Base-by-base conservation (phyloP, 179 eudicot genomes). In the Spinacia oleracea region DNA sequence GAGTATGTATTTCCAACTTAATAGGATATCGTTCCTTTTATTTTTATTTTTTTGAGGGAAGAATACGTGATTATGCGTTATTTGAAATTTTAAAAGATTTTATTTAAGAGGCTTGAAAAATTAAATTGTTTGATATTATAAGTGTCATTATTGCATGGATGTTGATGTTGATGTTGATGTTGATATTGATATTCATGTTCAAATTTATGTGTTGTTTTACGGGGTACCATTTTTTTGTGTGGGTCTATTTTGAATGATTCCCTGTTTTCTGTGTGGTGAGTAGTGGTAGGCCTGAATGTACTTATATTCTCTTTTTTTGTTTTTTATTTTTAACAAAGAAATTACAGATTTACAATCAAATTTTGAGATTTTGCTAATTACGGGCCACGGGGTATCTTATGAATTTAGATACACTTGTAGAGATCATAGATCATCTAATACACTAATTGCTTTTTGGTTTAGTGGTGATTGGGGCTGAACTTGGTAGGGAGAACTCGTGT, bases 111-210 rank as follows among this genome's bases (percentile, higher is more conserved):
- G 18, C n/a, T 29, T 60, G 66, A 60, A 60, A 60, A 11, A 3
- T 60, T 11, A 29, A 2, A 27, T 29, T 27, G 20, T 3, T 60
- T 29, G 34, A 25, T 60, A 53, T 20, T 53, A 53, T 60, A 4
- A 18, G 35, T 12, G 31, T 9, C 34, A 25, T 27, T 60, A 60
- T 60, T 60, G 66, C 66, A 60, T 60, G 66, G 31, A 29, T n/a
- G 63, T 58, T 58, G 63, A 58, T 58, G 63, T 56, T 56, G 63
- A 58, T 58, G 29, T 56, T 56, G 64, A 59, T 59, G n/a, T 51
- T 51, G 58, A 51, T 51, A 8, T 53, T 18, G 58, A 53, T 18
- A 53, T 53, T 53, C 58, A 53, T 53, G 58, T 53, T 53, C 58
- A 20, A 53, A 60, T 60, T 29, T 29, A 60, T 60, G 34, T 27